Conservation (phyloP, 495 filamentous ascomycete genomes). For the Penicillium goetzii region DNA sequence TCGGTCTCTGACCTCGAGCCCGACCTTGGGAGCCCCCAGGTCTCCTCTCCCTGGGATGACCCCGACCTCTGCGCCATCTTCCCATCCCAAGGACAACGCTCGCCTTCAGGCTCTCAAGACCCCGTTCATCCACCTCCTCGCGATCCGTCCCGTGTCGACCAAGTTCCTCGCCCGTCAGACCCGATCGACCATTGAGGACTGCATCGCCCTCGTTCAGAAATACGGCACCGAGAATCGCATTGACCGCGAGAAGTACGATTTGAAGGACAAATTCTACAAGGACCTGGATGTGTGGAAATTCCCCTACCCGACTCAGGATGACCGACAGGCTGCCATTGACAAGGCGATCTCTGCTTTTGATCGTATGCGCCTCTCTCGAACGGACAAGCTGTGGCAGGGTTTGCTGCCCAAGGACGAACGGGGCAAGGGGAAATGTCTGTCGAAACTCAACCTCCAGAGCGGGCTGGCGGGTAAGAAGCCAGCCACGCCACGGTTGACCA, state of each 20-base stretch:
- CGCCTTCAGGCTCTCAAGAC: slow-evolving; percentile 55
- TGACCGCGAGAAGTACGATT: slow-evolving; percentile 63
- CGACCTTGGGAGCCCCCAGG: slow-evolving; percentile 58
- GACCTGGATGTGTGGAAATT: slow-evolving; percentile 85
- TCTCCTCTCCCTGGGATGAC: slow-evolving; percentile 44
- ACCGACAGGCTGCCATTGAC: slow-evolving; percentile 79
- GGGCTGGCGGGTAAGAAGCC: slow-evolving; percentile 55
- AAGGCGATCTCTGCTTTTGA: slow-evolving; percentile 84
- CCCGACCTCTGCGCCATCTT: slow-evolving; percentile 54
- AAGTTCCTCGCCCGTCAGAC: slow-evolving; percentile 61
- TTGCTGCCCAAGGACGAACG: slow-evolving; percentile 75
- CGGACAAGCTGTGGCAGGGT: slow-evolving; percentile 79
- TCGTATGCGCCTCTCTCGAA: slow-evolving; percentile 69
- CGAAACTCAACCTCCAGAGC: slow-evolving; percentile 67
- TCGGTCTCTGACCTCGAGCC: slow-evolving; percentile 67
- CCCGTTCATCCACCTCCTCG: slow-evolving; percentile 75
- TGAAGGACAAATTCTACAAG: slow-evolving; percentile 74
- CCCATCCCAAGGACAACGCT: slow-evolving; percentile 56
- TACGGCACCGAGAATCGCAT: slow-evolving; percentile 62
- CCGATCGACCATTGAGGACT: slow-evolving; percentile 59
- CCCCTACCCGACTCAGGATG: slow-evolving; percentile 64
- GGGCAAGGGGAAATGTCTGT: slow-evolving; percentile 78
- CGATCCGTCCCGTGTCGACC: slow-evolving; percentile 60
- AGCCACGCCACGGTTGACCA: slow-evolving; percentile 58
- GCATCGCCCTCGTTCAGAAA: slow-evolving; percentile 58